A percentile compares a stretch with the other conserved stretches of the same genome.
phyloP scores from a whole-genome alignment of 495 filamentous ascomycete genomes.

The Penicillium roqueforti region DNA sequence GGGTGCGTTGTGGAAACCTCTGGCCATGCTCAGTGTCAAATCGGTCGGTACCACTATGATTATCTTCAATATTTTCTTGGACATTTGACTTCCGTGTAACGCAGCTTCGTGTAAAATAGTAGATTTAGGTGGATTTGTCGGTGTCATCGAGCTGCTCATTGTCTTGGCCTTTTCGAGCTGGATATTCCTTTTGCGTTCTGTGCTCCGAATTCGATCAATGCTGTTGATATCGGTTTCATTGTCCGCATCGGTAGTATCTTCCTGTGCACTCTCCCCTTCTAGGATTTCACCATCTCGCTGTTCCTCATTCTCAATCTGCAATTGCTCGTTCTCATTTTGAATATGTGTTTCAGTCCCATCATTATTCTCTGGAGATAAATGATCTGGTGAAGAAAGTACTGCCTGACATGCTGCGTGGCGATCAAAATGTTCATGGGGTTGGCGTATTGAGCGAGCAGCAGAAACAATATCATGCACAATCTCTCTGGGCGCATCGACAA shows the following conservation, averaged over 20 bases:
- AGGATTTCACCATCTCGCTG: conserved; percentile 71
- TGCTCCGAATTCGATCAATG: conserved; percentile 5
- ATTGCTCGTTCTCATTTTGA: background rate
- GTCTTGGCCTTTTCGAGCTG: conserved; percentile 7
- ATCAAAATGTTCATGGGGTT: too few species aligned
- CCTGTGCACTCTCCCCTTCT: conserved; percentile 63
- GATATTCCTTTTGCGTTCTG: conserved; percentile 12
- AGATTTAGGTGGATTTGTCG: conserved; percentile 9
- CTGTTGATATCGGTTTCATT: conserved; percentile 1
- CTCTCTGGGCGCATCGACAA: too few species aligned
- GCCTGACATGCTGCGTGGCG: background rate
- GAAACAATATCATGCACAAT: too few species aligned
- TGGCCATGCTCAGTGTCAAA: too few species aligned
- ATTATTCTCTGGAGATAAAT: background rate
- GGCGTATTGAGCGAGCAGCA: too few species aligned
- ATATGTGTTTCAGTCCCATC: background rate
- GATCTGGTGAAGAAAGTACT: background rate
- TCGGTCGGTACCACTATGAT: too few species aligned
- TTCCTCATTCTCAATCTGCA: conserved; percentile 42
- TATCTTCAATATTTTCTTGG: too few species aligned
- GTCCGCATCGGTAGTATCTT: conserved; percentile 21
- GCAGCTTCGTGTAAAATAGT: conserved; percentile 33
- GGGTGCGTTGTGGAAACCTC: too few species aligned
- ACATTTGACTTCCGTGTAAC: conserved; percentile 10
- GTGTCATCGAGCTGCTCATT: conserved; percentile 10